Evolutionary conservation across 805 yeast genomes (phyloP), one percentile per base, ranked within the genome.

Genomic region (Saitoella complicata): DNA sequence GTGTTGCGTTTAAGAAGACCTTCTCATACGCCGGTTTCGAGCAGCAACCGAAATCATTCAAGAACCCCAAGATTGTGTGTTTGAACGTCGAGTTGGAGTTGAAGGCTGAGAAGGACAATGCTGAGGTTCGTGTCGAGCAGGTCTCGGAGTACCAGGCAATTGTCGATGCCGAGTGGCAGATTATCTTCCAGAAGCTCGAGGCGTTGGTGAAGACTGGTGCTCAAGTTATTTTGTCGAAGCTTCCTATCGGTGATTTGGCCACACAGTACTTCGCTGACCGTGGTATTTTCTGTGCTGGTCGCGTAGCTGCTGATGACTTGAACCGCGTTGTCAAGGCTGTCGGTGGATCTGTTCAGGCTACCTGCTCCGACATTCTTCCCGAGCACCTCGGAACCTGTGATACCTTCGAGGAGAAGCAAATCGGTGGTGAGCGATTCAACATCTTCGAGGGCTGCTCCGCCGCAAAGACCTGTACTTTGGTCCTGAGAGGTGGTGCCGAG

Each of bases 131-230:
- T 54, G 91, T 91, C 42, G 93, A 84, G 56, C 80, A 86, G 61
- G 96, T 91, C 45, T 73, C 75, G 47, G 96, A 88, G 56, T 91
- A 91, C 65, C 98, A 91, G 68, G 85, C 80, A 33, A 80, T 91
- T 46, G 98, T 91, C 12, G 97, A 91, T 64, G 98, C 98, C n/a
- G 98, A 91, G 65, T 91, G 98, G 97, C 76, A 83, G 61, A 81
- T 91, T 53, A 91, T 91, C 52, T 71, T 82, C 56, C 73, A 80
- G 58, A 91, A 91, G 65, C 72, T 91, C 53, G 80, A 83, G 57
- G 79, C 84, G 43, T 80, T 91, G 52, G 79, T 76, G 54, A 71
- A 70, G 30, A 72, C 94, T 3, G 97, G 97, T 30, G 95, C 95
- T 33, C 78, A 84, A 58, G 84, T 91, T 46, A 95, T 91, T 38